Evolutionary conservation across 2,329 filamentous ascomycete genomes (phyloP).

Genomic region (Amauroascus verrucosus): DNA sequence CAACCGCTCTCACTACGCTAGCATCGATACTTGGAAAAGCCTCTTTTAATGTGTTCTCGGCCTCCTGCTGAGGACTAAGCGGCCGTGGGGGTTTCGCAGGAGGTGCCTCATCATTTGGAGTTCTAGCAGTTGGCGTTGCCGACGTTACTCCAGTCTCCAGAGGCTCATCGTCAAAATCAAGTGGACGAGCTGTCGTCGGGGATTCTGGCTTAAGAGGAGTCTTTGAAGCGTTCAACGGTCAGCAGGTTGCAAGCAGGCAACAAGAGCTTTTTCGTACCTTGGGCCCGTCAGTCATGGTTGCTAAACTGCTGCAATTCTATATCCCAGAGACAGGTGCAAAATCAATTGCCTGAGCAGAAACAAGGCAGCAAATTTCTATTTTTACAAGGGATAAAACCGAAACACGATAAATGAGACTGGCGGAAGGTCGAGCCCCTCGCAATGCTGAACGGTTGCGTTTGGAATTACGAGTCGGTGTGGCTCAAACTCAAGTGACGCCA

Average conservation of each 20-base stretch:
- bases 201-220: slow-evolving; percentile 38
- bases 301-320: background rate
- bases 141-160: slow-evolving; percentile 34
- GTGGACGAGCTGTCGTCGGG: slow-evolving; percentile 46
- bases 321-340: background rate
- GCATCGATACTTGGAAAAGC: slow-evolving; percentile 80
- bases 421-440: background rate
- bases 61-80: slow-evolving; percentile 69
- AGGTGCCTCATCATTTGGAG: slow-evolving; percentile 20
- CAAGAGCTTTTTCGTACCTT: slow-evolving; percentile 2
- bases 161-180: slow-evolving; percentile 50
- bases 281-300: slow-evolving; percentile 9
- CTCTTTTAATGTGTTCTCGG: slow-evolving; percentile 78
- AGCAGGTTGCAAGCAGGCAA: background rate
- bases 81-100: slow-evolving; percentile 78
- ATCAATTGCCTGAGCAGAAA: background rate
- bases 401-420: background rate
- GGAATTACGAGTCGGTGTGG: background rate
- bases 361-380: background rate
- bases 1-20: slow-evolving; percentile 73
- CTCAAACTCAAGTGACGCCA: slow-evolving; percentile 10
- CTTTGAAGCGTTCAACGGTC: background rate
- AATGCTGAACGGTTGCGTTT: background rate
- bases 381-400: background rate
- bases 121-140: slow-evolving; percentile 17